Base-by-base conservation (phyloP, 1,139 yeast species). In the Candida tropicalis region DNA sequence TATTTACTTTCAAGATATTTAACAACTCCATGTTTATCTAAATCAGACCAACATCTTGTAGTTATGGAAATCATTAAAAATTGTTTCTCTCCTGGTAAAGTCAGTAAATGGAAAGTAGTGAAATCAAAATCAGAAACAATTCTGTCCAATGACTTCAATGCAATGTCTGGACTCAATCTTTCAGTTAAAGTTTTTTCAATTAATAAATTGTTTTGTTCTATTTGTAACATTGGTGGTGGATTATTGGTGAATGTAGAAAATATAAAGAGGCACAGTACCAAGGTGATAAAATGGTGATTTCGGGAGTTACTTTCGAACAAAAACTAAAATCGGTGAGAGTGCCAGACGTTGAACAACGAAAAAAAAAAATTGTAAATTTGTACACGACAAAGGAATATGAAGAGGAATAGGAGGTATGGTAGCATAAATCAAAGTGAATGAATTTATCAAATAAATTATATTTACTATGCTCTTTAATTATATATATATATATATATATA, bases 51-150 rank as follows among this genome's bases (percentile, higher is more conserved):
- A 57, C 96, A 85, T 62, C 84, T 86, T 61, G 87, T 79, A 53
- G 78, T 80, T 50, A 89, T 72, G 16, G 95, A 86, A 35, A 89
- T 69, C 50, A 86, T 70, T 47, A 89, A 68, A 61, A 79, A 70
- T 35, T 81, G 67, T 72, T 81, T 87, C 57, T 73, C 75, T 59
- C 80, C 89, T 5, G 68, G 63, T 11, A 91, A 83, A 34, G 96
- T 91, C 39, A 96, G 85, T 51, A 95, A 74, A 65, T 91, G 98
- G 67, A 87, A 90, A 24, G 95, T 87, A 45, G 97, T 95, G 68
- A 90, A 90, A 65, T 93, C 99, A 59, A 93, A 93, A 69, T 93
- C 99, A 28, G 96, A 84, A 51, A 93, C 81, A 52, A 93, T 81
- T 63, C 97, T 81, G 66, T 93, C 97, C 55, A 93, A 76, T n/a